Evolutionary conservation across 805 yeast species (phyloP).

Genomic region (Hanseniaspora hatyaiensis): DNA sequence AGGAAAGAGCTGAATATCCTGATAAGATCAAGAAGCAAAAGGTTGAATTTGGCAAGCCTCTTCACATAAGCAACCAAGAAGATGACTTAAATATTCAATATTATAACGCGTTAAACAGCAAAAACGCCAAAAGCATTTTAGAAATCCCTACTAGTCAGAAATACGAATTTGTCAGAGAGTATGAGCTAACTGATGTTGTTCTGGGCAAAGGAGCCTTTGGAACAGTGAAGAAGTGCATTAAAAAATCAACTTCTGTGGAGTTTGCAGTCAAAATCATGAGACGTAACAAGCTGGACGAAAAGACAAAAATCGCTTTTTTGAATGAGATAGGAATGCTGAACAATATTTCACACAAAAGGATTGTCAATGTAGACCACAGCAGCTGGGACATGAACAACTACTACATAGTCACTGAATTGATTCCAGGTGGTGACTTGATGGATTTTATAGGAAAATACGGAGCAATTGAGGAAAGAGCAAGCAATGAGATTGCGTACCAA

Average conservation of each 20-base stretch:
- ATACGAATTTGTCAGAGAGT: background rate
- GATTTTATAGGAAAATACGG: conserved; percentile 92
- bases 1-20: background rate
- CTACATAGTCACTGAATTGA: conserved; percentile 88
- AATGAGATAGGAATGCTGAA: conserved; percentile 75
- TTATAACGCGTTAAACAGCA: background rate
- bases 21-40: background rate
- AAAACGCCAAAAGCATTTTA: background rate
- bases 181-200: conserved; percentile 47
- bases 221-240: conserved; percentile 81
- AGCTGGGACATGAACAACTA: conserved; percentile 73
- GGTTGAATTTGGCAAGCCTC: no score
- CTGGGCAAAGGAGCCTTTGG: conserved; percentile 99
- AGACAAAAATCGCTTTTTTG: conserved; percentile 50
- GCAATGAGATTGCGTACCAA: conserved; percentile 75
- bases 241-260: conserved; percentile 70
- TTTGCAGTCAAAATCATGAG: conserved; percentile 86
- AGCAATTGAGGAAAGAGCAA: conserved; percentile 80
- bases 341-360: conserved; percentile 69
- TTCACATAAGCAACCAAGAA: background rate
- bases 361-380: conserved; percentile 70
- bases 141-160: conserved; percentile 19
- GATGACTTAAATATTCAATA: conserved; percentile 2
- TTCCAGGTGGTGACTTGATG: conserved; percentile 95
- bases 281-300: conserved; percentile 46